These are phyloP conservation scores for Karstenula rhodostoma DNA, from an alignment of 2,329 filamentous ascomycete genomes.

Conservation along the genomic window DNA sequence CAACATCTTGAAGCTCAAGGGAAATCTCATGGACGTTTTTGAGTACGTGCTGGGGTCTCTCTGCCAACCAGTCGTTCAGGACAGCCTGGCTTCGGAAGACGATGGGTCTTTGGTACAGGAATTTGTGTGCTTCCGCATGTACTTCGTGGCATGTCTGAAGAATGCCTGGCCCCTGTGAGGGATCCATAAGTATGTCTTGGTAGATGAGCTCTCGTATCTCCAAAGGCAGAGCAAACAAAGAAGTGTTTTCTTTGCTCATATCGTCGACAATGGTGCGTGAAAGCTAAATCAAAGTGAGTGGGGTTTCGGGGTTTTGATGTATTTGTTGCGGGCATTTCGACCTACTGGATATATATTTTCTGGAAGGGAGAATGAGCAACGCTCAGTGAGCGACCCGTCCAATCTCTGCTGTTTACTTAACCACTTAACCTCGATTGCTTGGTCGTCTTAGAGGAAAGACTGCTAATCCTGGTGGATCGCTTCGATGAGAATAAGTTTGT, in stretches of 20 bases:
- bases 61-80: slow-evolving; percentile 34
- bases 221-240: slow-evolving; percentile 35
- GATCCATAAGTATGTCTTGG: slow-evolving; percentile 30
- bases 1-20: slow-evolving; percentile 39
- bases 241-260: slow-evolving; percentile 5
- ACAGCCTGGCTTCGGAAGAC: slow-evolving; percentile 31
- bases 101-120: slow-evolving; percentile 41
- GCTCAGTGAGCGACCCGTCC: background rate
- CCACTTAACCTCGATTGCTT: background rate
- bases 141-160: slow-evolving; percentile 39
- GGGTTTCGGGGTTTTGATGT: too few relatives aligned
- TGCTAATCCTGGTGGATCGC: background rate
- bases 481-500: background rate
- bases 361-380: background rate
- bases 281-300: background rate
- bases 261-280: background rate
- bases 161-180: slow-evolving; percentile 28
- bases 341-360: background rate
- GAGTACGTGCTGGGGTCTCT: slow-evolving; percentile 24
- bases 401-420: background rate
- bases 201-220: slow-evolving; percentile 44
- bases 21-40: slow-evolving; percentile 28
- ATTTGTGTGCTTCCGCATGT: slow-evolving; percentile 35
- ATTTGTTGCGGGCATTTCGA: background rate
- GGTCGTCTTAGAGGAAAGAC: background rate